Evolutionary conservation across 176 grass and related monocot species (phyloP).

Genomic region (Elaeis guineensis): DNA sequence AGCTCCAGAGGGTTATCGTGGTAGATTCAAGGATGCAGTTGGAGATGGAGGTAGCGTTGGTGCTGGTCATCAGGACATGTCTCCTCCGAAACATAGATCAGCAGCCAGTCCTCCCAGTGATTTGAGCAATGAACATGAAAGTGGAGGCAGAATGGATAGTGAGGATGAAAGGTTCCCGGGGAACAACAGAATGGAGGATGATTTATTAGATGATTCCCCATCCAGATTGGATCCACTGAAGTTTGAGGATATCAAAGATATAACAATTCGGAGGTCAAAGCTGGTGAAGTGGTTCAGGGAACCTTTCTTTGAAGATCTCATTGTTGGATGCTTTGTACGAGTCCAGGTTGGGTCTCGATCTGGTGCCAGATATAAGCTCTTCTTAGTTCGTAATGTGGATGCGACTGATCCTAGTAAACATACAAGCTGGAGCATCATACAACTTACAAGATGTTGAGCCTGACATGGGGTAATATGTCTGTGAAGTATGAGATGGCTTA

Average conservation of each 20-base stretch:
- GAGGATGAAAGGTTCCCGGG: slow-evolving; percentile 31
- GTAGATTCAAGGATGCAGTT: slow-evolving; percentile 35
- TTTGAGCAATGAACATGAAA: slow-evolving; percentile 43
- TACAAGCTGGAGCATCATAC: slow-evolving; percentile 78
- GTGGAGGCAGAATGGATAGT: slow-evolving; percentile 38
- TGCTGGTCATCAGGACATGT: slow-evolving; percentile 7
- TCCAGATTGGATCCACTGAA: slow-evolving; percentile 51
- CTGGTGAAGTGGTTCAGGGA: slow-evolving; percentile 99
- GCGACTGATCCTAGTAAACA: slow-evolving; percentile 54
- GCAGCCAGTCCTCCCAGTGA: slow-evolving; percentile 52
- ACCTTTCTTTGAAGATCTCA: slow-evolving; percentile 84
- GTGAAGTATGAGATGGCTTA: slow-evolving; percentile 85
- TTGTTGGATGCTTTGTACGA: slow-evolving; percentile 70
- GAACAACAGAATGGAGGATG: slow-evolving; percentile 51
- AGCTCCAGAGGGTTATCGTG: slow-evolving; percentile 45
- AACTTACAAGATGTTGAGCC: slow-evolving; percentile 74
- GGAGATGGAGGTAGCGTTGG: slow-evolving; percentile 4
- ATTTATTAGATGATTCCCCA: slow-evolving; percentile 59
- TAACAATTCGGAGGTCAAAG: slow-evolving; percentile 70
- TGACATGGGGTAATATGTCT: slow-evolving; percentile 61
- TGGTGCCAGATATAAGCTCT: slow-evolving; percentile 79
- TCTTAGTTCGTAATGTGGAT: slow-evolving; percentile 78
- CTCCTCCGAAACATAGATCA: slow-evolving; percentile 24
- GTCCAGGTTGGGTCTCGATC: slow-evolving; percentile 62
- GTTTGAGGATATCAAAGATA: slow-evolving; percentile 69